phyloP scores from a whole-genome alignment of 306 rosid genomes.

The Lathyrus oleraceus region DNA sequence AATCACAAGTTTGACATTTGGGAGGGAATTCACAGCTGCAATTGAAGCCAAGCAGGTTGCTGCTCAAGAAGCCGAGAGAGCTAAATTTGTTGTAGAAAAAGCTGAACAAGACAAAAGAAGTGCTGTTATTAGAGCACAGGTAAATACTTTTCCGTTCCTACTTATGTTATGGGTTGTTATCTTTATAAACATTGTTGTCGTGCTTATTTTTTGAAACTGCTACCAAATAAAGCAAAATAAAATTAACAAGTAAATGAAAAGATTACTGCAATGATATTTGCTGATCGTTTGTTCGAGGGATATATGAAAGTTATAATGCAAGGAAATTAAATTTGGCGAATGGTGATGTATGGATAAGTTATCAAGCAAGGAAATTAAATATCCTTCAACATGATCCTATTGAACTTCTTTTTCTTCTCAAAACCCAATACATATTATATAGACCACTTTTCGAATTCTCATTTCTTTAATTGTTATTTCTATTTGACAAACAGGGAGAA shows the following conservation, averaged over 20 bases:
- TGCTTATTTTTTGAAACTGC: slow-evolving; percentile 19
- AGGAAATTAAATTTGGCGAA: not conserved
- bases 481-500: slow-evolving; percentile 62
- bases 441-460: not conserved
- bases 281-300: not conserved
- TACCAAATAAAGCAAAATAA: slow-evolving; percentile 5
- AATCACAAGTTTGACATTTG: slow-evolving; percentile 70
- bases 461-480: not conserved
- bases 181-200: not conserved
- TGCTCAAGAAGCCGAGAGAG: slow-evolving; percentile 96
- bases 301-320: not conserved
- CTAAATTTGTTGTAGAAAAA: slow-evolving; percentile 83
- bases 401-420: not conserved
- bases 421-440: not conserved
- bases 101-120: slow-evolving; percentile 90
- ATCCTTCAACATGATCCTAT: not conserved
- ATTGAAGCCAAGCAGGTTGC: slow-evolving; percentile 97
- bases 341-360: not conserved
- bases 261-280: not conserved
- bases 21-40: slow-evolving; percentile 79
- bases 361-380: not conserved
- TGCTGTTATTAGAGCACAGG: slow-evolving; percentile 86
- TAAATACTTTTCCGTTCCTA: slow-evolving; percentile 27
- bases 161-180: not conserved
- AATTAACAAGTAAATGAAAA: not conserved